Conservation (phyloP, 2,329 filamentous ascomycete genomes). For the Zelopaecilomyces penicillatus region DNA sequence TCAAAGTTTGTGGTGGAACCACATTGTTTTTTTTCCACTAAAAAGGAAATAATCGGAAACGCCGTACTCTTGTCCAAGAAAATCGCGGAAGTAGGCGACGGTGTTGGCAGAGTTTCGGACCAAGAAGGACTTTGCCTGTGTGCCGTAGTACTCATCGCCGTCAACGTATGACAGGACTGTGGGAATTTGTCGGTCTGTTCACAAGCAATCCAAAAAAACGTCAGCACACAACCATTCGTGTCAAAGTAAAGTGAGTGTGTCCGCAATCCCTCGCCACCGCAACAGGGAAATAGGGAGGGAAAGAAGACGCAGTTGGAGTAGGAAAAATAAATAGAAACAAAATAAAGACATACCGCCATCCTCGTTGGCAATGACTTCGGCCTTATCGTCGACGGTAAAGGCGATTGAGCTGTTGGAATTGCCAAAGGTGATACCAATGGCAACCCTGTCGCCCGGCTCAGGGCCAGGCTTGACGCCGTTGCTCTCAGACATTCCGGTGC, state of each 20-base stretch:
- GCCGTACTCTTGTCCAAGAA: conserved; percentile 80
- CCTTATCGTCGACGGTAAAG: conserved; percentile 85
- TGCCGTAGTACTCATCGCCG: conserved; percentile 93
- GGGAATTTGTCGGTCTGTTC: conserved; percentile 86
- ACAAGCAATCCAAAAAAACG: conserved; percentile 6
- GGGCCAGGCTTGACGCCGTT: conserved; percentile 33
- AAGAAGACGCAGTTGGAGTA: too few species aligned
- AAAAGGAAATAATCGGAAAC: not conserved
- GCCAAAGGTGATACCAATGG: conserved; percentile 95
- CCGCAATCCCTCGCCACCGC: not conserved
- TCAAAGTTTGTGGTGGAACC: too few species aligned
- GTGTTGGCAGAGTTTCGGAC: conserved; percentile 91
- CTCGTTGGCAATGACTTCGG: conserved; percentile 97
- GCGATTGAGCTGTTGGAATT: conserved; percentile 98
- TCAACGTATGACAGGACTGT: conserved; percentile 89
- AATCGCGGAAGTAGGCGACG: conserved; percentile 91
- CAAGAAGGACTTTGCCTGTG: conserved; percentile 89
- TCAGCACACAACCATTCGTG: conserved; percentile 7
- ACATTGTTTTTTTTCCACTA: not conserved
- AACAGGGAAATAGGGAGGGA: not conserved
- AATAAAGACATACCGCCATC: conserved; percentile 66
- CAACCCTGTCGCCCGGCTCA: conserved; percentile 53
- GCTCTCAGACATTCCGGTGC: conserved; percentile 37
- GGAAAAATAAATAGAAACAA: too few species aligned
- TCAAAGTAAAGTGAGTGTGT: not conserved